Evolutionary conservation across 169 alveolate genomes (phyloP), one percentile per base, ranked within the genome.

Genomic region (Miamiensis avidus): DNA sequence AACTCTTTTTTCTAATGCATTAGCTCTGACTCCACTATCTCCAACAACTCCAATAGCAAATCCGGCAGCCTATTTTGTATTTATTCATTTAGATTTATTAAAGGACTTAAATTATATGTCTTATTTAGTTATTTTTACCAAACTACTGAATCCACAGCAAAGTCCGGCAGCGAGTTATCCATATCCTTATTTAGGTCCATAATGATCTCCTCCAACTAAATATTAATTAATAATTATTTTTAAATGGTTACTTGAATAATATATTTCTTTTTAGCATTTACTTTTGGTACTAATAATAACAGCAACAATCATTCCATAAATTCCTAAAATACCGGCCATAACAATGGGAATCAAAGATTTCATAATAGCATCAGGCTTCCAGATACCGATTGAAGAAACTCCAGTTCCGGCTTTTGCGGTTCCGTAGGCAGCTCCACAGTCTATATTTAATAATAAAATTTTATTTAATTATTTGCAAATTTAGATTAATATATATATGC

Each of bases 291-390:
- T 81, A 34, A 96, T 87, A 73, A 96, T 94, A 65, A 96, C 98
- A 29, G 98, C 93, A 25, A 96, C 97, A 74, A 96, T 96, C 87
- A 96, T 92, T 34, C 98, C 98, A 93, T 96, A 96, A 79, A 96
- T 96, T 74, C 98, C 98, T 81, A 96, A 89, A 78, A 96, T 95
- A 92, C 98, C 98, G 34, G 98, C 98, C 98, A 96, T 96, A 86
- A 96, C 95, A 65, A 96, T 97, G 32, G 98, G 98, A 78, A 96
- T 96, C 34, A 96, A 87, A 31, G 98, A 94, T 88, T 94, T 95
- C 94, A 96, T 95, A 65, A 96, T 95, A 29, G 93, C 82, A 64
- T 95, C 97, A 74, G 98, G 98, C 81, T 95, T 96, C 93, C 95
- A 88, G 30, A 96, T 96, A 82, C 98, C 98, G 94, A 96, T 95